Evolutionary conservation across 2,329 filamentous ascomycete genomes (phyloP).

Genomic region (Fusarium goolgardi): DNA sequence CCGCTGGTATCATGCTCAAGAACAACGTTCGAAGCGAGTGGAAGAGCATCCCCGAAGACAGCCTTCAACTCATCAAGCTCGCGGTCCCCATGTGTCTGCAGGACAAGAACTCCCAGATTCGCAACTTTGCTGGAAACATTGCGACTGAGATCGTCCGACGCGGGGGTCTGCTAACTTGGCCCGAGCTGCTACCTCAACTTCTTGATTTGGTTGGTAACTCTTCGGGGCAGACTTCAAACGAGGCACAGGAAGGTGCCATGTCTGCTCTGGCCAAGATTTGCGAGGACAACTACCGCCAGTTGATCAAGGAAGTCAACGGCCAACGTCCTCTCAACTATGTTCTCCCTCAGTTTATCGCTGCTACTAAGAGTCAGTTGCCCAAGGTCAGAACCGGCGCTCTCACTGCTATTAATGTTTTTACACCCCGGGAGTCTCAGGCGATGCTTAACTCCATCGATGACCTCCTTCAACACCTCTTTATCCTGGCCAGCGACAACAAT

Average conservation of each 20-base stretch:
- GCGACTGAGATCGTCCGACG: conserved; percentile 90
- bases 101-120: conserved; percentile 83
- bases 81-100: conserved; percentile 82
- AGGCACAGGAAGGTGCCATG: conserved; percentile 93
- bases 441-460: conserved; percentile 83
- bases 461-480: conserved; percentile 85
- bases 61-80: conserved; percentile 81
- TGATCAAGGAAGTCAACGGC: conserved; percentile 89
- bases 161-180: conserved; percentile 90
- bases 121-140: conserved; percentile 90
- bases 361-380: conserved; percentile 79
- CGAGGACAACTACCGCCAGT: conserved; percentile 89
- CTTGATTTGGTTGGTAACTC: conserved; percentile 81
- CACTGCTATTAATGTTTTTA: conserved; percentile 90
- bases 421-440: conserved; percentile 84
- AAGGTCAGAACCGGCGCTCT: conserved; percentile 85
- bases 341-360: conserved; percentile 89
- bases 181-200: conserved; percentile 86
- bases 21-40: conserved; percentile 85
- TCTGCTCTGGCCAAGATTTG: conserved; percentile 93
- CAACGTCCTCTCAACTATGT: conserved; percentile 89
- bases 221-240: conserved; percentile 71
- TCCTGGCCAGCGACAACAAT: conserved; percentile 79
- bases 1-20: conserved; percentile 94
- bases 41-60: conserved; percentile 78